Base-by-base conservation (phyloP, 768 basidiomycete genomes). In the Boletus huronensis region DNA sequence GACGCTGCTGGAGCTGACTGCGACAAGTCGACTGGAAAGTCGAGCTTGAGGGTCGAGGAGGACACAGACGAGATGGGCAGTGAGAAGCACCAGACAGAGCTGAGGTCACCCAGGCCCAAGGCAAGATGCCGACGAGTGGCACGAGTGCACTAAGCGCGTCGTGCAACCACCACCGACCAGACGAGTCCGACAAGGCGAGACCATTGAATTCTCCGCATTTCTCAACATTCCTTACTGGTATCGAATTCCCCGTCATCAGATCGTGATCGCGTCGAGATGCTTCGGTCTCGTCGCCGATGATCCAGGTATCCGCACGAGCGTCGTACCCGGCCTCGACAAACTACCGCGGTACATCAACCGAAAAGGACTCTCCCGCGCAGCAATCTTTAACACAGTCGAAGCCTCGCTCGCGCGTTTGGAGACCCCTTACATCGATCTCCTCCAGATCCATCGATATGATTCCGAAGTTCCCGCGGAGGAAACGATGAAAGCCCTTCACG, bases 401-500 rank as follows among this genome's bases (percentile, higher is more conserved):
- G 71, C 70, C 5, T 73, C 70, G 0, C 67, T 75, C 5, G 56
- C 53, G 43, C 67, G 72, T 9, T 64, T 75, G n/a, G 58, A 63
- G 16, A 74, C 72, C 2, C 25, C 66, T 19, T 75, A 74, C 55
- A 55, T 75, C 38, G 74, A 75, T 52, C 60, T 75, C 14, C 68
- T 79, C 26, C 79, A 81, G 56, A 73, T 77, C 34, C 78, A 80
- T 47, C 60, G 70, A 17, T 76, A 70, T 44, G 78, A 79, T 53
- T 46, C 63, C 3, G 57, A 58, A 0, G 69, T 72, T 2, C 68
- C 77, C 10, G 46, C 67, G 1, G 72, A 72, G 53, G 78, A 79
- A 64, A 80, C 73, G 2, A 80, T 80, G 78, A 74, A 75, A 52
- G 79, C 77, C 2, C 62, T 80, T 2, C 75, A 80, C 52, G 79